Percentiles rank a stretch among this genome's conserved stretches.
phyloP scores from a whole-genome alignment of 768 basidiomycete genomes.

The Fomitopsis pulvina region DNA sequence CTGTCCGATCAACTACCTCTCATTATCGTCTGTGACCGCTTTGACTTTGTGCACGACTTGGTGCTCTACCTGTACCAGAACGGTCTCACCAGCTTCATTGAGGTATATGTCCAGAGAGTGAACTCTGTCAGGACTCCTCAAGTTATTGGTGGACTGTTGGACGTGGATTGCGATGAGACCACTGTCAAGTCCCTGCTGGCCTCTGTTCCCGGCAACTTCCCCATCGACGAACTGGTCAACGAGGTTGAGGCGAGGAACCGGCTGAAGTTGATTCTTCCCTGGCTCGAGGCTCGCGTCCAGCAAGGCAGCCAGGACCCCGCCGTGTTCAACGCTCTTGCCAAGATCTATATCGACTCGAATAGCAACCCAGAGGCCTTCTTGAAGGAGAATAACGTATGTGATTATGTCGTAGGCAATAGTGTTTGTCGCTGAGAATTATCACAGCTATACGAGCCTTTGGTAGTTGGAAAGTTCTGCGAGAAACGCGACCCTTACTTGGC shows the following conservation, averaged over 20 bases:
- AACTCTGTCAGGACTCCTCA: conserved; percentile 97
- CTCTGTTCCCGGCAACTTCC: conserved; percentile 95
- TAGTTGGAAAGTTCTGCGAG: conserved; percentile 99
- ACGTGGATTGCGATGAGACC: conserved; percentile 95
- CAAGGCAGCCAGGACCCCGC: conserved; percentile 92
- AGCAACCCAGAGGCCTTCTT: conserved; percentile 97
- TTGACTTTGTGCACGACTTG: conserved; percentile 98
- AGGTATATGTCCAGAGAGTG: conserved; percentile 99
- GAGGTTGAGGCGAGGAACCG: conserved; percentile 97
- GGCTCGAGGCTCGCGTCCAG: conserved; percentile 91
- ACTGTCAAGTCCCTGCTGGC: conserved; percentile 93
- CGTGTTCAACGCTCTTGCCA: conserved; percentile 95
- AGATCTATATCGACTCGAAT: conserved; percentile 98
- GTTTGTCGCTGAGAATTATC: conserved; percentile 5
- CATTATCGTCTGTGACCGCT: conserved; percentile 99
- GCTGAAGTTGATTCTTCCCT: conserved; percentile 93
- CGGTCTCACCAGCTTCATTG: conserved; percentile 92
- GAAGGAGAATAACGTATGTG: conserved; percentile 93
- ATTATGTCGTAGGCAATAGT: background rate
- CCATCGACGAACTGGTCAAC: conserved; percentile 94
- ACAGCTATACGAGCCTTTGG: conserved; percentile 91
- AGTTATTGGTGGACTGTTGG: conserved; percentile 92
- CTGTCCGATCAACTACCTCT: conserved; percentile 94
- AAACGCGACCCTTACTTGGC: conserved; percentile 97
- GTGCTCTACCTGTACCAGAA: conserved; percentile 99